These are phyloP conservation scores for Pyrenophora graminea DNA, from an alignment of 2,329 filamentous ascomycete genomes.

Conservation along the genomic window DNA sequence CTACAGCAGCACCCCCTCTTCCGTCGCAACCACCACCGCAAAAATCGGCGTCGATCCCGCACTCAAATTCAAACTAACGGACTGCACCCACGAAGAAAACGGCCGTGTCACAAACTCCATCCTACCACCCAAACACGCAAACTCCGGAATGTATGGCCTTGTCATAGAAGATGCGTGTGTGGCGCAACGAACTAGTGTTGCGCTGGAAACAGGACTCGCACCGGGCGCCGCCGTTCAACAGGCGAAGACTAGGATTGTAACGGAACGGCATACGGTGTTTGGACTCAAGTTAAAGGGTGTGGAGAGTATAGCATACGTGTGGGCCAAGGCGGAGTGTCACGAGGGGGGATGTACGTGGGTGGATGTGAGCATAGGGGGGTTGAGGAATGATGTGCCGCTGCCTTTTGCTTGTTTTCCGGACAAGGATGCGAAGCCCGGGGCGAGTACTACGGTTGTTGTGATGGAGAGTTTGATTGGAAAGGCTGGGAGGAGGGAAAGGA, in stretches of 20 bases:
- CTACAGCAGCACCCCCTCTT: too few relatives aligned
- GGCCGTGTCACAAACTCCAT: constrained; percentile 23
- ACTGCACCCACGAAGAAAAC: constrained; percentile 34
- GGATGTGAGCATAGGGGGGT: constrained; percentile 25
- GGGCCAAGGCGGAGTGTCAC: constrained; percentile 13
- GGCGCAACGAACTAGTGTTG: constrained; percentile 28
- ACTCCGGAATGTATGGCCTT: constrained; percentile 12
- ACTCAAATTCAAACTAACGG: constrained; percentile 35
- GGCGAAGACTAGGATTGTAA: constrained; percentile 9
- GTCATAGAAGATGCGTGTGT: constrained; percentile 25
- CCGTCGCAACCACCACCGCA: constrained; percentile 12
- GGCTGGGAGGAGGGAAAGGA: neutral
- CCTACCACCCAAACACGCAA: constrained; percentile 19
- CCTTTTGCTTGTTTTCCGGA: constrained; percentile 22
- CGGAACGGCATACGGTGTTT: constrained; percentile 29
- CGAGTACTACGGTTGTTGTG: constrained; percentile 18
- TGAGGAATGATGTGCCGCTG: constrained; percentile 28
- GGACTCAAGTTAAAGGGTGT: constrained; percentile 35
- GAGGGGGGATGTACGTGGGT: constrained; percentile 19
- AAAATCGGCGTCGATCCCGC: constrained; percentile 28
- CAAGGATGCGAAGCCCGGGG: constrained; percentile 14
- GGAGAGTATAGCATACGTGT: constrained; percentile 29
- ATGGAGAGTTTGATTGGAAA: constrained; percentile 26
- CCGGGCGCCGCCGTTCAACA: neutral
- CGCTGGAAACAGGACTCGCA: constrained; percentile 10